These are phyloP conservation scores for Fragaria iinumae DNA, from an alignment of 306 rosid genomes.

Conservation along the genomic window DNA sequence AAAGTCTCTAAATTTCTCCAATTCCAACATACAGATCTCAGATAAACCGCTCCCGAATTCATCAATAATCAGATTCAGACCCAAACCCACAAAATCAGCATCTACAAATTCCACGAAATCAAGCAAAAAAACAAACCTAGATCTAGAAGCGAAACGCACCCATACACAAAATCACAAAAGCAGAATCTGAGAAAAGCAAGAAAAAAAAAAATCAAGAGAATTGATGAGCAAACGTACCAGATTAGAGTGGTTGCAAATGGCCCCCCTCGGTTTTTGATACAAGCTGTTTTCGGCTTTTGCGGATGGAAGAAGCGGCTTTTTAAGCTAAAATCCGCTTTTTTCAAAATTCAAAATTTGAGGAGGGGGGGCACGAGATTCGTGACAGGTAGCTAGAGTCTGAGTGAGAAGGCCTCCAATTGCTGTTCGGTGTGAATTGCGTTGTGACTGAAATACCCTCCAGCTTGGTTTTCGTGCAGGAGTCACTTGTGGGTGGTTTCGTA, in stretches of 20 bases:
- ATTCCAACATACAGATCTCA: not conserved
- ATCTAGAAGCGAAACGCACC: not conserved
- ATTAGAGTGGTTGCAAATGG: not conserved
- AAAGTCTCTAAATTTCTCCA: not conserved
- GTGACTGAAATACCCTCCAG: not conserved
- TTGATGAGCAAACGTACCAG: not conserved
- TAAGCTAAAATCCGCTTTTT: not conserved
- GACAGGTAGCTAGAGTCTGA: constrained; percentile 17
- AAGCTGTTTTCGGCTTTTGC: not conserved
- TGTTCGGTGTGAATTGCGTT: not conserved
- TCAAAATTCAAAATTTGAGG: constrained; percentile 9
- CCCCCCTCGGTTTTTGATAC: not conserved
- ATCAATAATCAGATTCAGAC: not conserved
- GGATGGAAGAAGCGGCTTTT: not conserved
- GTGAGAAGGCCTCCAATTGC: not conserved
- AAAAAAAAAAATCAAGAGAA: not conserved
- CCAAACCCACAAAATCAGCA: not conserved
- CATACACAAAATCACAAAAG: not conserved
- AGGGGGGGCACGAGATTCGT: not conserved
- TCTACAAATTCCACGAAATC: not conserved
- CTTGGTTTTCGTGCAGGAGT: not conserved
- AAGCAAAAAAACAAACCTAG: constrained; percentile 1
- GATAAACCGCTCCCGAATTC: not conserved
- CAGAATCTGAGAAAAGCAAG: not conserved
- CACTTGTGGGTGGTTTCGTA: constrained; percentile 15